Conservation (phyloP, 2,329 filamentous ascomycete species). For the Sarocladium brachiariae region DNA sequence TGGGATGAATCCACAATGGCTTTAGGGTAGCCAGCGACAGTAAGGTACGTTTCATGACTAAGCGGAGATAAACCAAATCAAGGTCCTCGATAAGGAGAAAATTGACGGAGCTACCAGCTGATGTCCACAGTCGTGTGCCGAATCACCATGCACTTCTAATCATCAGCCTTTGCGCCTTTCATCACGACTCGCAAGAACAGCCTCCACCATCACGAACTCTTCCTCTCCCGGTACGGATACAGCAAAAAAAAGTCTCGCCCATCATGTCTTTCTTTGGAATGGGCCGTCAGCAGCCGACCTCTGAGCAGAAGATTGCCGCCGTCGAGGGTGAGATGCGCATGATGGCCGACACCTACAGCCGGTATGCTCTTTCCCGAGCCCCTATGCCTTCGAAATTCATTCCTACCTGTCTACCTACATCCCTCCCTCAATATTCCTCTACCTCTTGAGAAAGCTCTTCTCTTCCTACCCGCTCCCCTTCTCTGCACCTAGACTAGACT, state of each 20-base stretch:
- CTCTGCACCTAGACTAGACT: background rate
- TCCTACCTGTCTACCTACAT: background rate
- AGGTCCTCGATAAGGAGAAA: conserved; percentile 10
- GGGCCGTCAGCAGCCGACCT: conserved; percentile 72
- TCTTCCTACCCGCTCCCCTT: background rate
- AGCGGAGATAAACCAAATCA: conserved; percentile 1
- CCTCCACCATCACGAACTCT: background rate
- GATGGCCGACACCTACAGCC: conserved; percentile 95
- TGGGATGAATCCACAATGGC: too few relatives aligned
- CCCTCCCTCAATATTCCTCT: too few relatives aligned
- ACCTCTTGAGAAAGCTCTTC: too few relatives aligned
- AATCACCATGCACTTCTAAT: background rate
- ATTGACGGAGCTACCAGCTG: conserved; percentile 3
- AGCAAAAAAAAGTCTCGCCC: conserved; percentile 12
- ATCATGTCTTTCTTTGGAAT: conserved; percentile 42
- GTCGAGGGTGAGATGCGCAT: conserved; percentile 98
- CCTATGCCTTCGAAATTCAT: background rate
- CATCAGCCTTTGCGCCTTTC: conserved; percentile 1
- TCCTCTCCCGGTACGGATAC: background rate
- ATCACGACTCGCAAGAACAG: background rate
- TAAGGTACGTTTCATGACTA: background rate
- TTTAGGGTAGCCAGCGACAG: background rate
- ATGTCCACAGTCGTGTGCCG: background rate
- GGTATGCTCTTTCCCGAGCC: conserved; percentile 47
- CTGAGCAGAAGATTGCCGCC: conserved; percentile 93